A percentile compares a stretch with the other conserved stretches of the same genome.
phyloP scores from a whole-genome alignment of 2,329 filamentous ascomycete species.

The Pseudonectria foliicola region DNA sequence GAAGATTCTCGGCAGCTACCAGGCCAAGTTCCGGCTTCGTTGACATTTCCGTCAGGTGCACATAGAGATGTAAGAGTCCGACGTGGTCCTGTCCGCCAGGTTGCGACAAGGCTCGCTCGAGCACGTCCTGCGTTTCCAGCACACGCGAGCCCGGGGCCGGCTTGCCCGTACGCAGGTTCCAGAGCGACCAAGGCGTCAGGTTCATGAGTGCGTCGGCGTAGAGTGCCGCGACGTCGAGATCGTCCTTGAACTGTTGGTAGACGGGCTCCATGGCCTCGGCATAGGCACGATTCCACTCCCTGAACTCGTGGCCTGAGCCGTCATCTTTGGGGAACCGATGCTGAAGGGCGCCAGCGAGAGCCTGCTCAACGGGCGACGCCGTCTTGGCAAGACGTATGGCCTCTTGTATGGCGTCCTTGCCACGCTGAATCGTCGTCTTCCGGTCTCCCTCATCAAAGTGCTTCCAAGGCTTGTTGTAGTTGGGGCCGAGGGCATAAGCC shows the following conservation, averaged over 20 bases:
- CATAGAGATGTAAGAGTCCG: constrained; percentile 67
- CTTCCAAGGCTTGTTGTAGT: constrained; percentile 65
- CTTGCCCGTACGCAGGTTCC: constrained; percentile 28
- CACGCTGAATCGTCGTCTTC: constrained; percentile 10
- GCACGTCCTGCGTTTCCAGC: constrained; percentile 25
- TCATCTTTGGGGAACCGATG: constrained; percentile 51
- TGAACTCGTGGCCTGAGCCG: constrained; percentile 32
- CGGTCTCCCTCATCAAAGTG: constrained; percentile 19
- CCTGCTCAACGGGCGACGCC: constrained; percentile 41
- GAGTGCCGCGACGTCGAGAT: constrained; percentile 24
- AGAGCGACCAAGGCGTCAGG: constrained; percentile 34
- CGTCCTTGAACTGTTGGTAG: constrained; percentile 26
- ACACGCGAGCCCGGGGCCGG: constrained; percentile 26
- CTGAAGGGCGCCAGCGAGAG: constrained; percentile 56
- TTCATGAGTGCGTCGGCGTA: constrained; percentile 36
- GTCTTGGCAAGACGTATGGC: constrained; percentile 8
- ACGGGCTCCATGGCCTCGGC: constrained; percentile 27
- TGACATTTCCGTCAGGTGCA: constrained; percentile 75
- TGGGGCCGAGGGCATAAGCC: constrained; percentile 62
- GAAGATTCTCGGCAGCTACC: constrained; percentile 51
- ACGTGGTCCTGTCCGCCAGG: constrained; percentile 46
- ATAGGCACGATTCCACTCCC: constrained; percentile 25
- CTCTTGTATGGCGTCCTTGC: constrained; percentile 9
- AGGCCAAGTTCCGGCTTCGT: constrained; percentile 51
- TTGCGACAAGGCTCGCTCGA: constrained; percentile 42